phyloP scores from a whole-genome alignment of 306 rosid species.

The Elaeagnus macrophylla region DNA sequence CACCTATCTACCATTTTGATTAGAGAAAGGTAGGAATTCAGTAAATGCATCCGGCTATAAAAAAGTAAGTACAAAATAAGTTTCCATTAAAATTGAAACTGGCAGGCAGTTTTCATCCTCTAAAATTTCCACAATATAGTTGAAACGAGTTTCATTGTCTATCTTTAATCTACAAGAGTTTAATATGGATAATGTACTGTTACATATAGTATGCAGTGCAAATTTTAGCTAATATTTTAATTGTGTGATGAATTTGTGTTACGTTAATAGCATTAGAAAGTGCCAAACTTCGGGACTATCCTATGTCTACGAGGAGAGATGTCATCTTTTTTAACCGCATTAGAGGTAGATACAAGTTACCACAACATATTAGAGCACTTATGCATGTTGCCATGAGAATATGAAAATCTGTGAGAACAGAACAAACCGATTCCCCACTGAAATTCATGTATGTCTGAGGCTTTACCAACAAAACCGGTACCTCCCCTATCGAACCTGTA shows the following conservation, averaged over 20 bases:
- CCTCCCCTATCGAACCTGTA: constrained; percentile 88
- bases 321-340: neutral
- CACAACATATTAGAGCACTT: neutral
- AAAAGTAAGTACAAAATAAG: neutral
- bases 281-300: too few species aligned
- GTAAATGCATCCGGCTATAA: neutral
- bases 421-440: constrained; percentile 86
- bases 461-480: constrained; percentile 80
- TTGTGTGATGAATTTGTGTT: too few species aligned
- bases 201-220: too few species aligned
- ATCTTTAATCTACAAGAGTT: too few species aligned
- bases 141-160: too few species aligned
- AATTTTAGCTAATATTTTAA: too few species aligned
- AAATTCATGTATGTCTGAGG: constrained; percentile 91
- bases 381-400: neutral
- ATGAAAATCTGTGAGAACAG: constrained; percentile 5
- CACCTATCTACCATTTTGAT: neutral
- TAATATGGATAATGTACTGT: too few species aligned
- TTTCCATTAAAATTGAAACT: neutral
- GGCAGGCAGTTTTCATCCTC: neutral
- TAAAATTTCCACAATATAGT: too few species aligned
- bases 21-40: neutral
- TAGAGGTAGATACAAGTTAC: neutral
- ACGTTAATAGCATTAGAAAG: too few species aligned
- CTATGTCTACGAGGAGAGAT: neutral